A percentile compares a stretch with the other conserved stretches of the same genome.
These are phyloP conservation scores for Rhizophagus clarus DNA, from an alignment of 192 early-diverging fungal species.

Conservation along the genomic window DNA sequence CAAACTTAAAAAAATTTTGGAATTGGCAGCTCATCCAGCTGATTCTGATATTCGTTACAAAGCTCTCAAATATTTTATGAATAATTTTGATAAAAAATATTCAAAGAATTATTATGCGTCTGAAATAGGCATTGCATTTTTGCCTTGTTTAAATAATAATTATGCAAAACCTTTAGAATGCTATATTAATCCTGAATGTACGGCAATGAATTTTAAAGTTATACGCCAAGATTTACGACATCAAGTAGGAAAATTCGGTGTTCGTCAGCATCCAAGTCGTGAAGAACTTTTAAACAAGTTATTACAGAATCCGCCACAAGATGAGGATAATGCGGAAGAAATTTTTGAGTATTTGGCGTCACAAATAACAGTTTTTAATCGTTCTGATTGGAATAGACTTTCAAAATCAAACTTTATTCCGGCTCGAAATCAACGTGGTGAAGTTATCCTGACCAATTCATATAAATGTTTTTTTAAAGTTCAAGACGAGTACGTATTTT, in stretches of 20 bases:
- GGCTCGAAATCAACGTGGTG: slow-evolving; percentile 14
- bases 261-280: slow-evolving; percentile 58
- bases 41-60: slow-evolving; percentile 43
- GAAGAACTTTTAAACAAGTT: slow-evolving; percentile 44
- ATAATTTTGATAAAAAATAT: slow-evolving; percentile 66
- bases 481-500: background rate
- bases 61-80: slow-evolving; percentile 71
- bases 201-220: slow-evolving; percentile 68
- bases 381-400: slow-evolving; percentile 57
- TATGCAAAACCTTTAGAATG: slow-evolving; percentile 64
- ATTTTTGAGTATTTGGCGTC: slow-evolving; percentile 72
- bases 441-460: no score
- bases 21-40: slow-evolving; percentile 39
- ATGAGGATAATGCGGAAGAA: slow-evolving; percentile 44
- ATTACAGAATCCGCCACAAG: slow-evolving; percentile 27
- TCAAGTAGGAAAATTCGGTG: slow-evolving; percentile 65
- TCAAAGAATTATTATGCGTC: slow-evolving; percentile 44
- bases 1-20: slow-evolving; percentile 41
- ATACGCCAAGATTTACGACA: slow-evolving; percentile 53
- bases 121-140: slow-evolving; percentile 54
- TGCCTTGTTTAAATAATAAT: slow-evolving; percentile 52
- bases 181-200: slow-evolving; percentile 60
- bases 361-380: slow-evolving; percentile 59
- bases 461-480: no score
- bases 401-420: slow-evolving; percentile 66